Evolutionary conservation across 208 protist species (phyloP).

Genomic region (Leishmania tarentolae): DNA sequence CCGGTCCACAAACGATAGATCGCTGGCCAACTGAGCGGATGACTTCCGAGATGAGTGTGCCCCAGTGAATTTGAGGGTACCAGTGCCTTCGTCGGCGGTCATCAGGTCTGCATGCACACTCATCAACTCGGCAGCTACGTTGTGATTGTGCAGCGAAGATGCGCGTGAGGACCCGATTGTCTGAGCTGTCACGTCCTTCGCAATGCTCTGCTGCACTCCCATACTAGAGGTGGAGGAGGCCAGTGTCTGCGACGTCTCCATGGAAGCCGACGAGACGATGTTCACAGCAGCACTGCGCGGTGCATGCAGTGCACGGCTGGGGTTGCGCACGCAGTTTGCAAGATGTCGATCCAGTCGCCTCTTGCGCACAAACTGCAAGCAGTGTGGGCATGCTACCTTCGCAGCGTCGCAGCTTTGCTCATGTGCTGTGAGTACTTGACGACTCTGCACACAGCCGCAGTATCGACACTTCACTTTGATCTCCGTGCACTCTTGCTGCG

Average conservation of each 20-base stretch:
- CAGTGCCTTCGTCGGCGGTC: slow-evolving; percentile 9
- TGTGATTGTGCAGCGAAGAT: neutral
- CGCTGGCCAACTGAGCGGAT: slow-evolving; percentile 14
- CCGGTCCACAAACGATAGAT: slow-evolving; percentile 10
- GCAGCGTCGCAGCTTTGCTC: slow-evolving; percentile 67
- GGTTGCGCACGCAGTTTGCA: slow-evolving; percentile 54
- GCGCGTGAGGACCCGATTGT: neutral
- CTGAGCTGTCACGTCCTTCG: neutral
- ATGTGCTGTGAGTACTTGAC: slow-evolving; percentile 50
- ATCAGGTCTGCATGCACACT: too few species aligned
- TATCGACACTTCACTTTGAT: slow-evolving; percentile 73
- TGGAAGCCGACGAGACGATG: neutral
- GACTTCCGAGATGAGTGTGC: slow-evolving; percentile 18
- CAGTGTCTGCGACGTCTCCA: slow-evolving; percentile 11
- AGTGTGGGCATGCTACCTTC: slow-evolving; percentile 61
- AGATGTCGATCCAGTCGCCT: slow-evolving; percentile 45
- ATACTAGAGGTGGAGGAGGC: slow-evolving; percentile 15
- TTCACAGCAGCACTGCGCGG: slow-evolving; percentile 4
- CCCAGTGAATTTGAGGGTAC: slow-evolving; percentile 28
- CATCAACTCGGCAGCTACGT: neutral
- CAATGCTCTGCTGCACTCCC: neutral
- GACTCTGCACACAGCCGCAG: slow-evolving; percentile 51
- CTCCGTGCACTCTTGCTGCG: slow-evolving; percentile 49
- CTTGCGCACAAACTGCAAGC: slow-evolving; percentile 61
- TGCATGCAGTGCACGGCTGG: slow-evolving; percentile 27